Evolutionary conservation across 208 protist genomes (phyloP).

Genomic region (Crithidia expoeki): DNA sequence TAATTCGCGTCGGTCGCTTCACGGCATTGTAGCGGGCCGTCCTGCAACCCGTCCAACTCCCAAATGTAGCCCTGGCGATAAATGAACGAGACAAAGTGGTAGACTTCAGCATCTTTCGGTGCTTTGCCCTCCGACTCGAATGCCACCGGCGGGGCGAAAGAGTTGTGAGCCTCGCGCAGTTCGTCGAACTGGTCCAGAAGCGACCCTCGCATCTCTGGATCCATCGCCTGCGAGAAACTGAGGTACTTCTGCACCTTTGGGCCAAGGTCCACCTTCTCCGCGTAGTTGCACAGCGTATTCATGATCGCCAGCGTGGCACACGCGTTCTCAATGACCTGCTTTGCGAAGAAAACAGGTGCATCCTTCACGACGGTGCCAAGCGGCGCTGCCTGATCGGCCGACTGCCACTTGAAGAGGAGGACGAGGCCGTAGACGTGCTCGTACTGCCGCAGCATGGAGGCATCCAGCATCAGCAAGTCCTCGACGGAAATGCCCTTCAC

Average conservation of each 20-base stretch:
- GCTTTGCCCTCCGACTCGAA: slow-evolving; percentile 42
- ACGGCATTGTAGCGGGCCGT: slow-evolving; percentile 83
- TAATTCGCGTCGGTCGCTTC: slow-evolving; percentile 75
- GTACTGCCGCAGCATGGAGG: slow-evolving; percentile 47
- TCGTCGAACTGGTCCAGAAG: slow-evolving; percentile 81
- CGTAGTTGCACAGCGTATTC: slow-evolving; percentile 95
- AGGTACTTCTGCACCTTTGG: slow-evolving; percentile 84
- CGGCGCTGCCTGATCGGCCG: slow-evolving; percentile 30
- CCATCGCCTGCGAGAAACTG: slow-evolving; percentile 70
- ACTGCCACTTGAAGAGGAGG: slow-evolving; percentile 97
- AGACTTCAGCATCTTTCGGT: slow-evolving; percentile 42
- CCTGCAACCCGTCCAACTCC: slow-evolving; percentile 98
- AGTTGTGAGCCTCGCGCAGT: slow-evolving; percentile 96
- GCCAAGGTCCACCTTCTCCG: slow-evolving; percentile 90
- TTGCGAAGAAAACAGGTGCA: slow-evolving; percentile 94
- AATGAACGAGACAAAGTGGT: slow-evolving; percentile 97
- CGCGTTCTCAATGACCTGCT: slow-evolving; percentile 96
- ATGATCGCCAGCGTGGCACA: slow-evolving; percentile 98
- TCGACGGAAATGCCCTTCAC: slow-evolving; percentile 95
- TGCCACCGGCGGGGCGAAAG: slow-evolving; percentile 85
- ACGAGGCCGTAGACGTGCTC: slow-evolving; percentile 95
- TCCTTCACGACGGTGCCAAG: slow-evolving; percentile 41
- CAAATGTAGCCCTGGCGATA: slow-evolving; percentile 94
- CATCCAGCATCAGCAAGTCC: slow-evolving; percentile 94
- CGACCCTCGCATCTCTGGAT: slow-evolving; percentile 71